These are phyloP conservation scores for Murraya koenigii DNA, from an alignment of 345 rosid species.

Conservation along the genomic window DNA sequence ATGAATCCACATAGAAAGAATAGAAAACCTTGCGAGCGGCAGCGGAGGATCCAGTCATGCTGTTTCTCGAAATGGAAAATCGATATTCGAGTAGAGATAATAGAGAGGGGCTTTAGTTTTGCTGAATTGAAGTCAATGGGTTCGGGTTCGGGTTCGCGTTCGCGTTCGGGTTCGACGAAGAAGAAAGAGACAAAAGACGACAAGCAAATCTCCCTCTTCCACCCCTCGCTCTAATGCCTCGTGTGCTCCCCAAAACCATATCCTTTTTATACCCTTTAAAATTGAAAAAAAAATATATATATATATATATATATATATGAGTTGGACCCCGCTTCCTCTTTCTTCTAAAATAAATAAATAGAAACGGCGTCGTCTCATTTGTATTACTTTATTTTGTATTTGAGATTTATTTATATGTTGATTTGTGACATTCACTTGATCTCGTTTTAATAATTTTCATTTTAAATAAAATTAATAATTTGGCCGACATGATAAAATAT, in stretches of 20 bases:
- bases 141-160: conserved; percentile 17
- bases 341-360: too few relatives aligned
- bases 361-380: neutral
- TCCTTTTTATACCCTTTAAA: too few relatives aligned
- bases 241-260: neutral
- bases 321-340: too few relatives aligned
- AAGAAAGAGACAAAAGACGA: neutral
- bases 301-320: too few relatives aligned
- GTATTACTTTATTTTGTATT: neutral
- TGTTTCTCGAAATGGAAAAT: conserved; percentile 4
- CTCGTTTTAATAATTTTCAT: neutral
- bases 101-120: neutral
- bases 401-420: neutral
- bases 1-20: neutral
- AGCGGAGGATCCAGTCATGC: conserved; percentile 85
- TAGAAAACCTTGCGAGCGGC: conserved; percentile 70
- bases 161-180: conserved; percentile 21
- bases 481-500: too few relatives aligned
- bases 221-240: neutral
- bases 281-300: too few relatives aligned
- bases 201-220: neutral
- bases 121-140: neutral
- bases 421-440: neutral
- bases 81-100: conserved; percentile 10
- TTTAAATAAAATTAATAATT: too few relatives aligned